phyloP scores from a whole-genome alignment of 805 yeast genomes.

The Nakazawaea ambrosiae region DNA sequence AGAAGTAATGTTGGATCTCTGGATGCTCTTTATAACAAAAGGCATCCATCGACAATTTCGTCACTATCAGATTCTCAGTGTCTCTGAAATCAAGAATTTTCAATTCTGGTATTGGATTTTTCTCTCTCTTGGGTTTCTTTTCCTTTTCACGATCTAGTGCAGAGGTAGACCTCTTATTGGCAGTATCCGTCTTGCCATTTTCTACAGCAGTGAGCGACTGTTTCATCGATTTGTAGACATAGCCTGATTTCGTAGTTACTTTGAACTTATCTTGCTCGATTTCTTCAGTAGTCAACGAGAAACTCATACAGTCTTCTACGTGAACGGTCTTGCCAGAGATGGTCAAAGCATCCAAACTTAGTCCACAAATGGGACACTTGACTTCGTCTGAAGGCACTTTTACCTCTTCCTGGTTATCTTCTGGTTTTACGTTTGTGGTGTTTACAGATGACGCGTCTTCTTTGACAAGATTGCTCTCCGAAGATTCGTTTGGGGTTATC shows the following conservation, averaged over 20 bases:
- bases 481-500: too few species aligned
- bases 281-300: conserved; percentile 8
- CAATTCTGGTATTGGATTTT: conserved; percentile 42
- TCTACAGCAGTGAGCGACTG: background rate
- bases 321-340: conserved; percentile 42
- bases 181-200: background rate
- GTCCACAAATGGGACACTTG: conserved; percentile 47
- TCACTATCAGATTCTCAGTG: conserved; percentile 12
- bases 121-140: conserved; percentile 16
- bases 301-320: conserved; percentile 45
- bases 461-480: too few species aligned
- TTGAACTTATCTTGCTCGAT: conserved; percentile 5
- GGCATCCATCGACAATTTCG: conserved; percentile 57
- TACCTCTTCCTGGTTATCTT: background rate
- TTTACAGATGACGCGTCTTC: too few species aligned
- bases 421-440: background rate
- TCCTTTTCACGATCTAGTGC: conserved; percentile 9
- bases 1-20: conserved; percentile 44
- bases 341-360: conserved; percentile 29
- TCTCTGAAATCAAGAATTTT: conserved; percentile 42
- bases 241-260: conserved; percentile 16
- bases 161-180: background rate
- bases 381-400: conserved; percentile 9
- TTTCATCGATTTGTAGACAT: conserved; percentile 18
- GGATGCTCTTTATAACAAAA: conserved; percentile 43